Evolutionary conservation across 768 basidiomycete species (phyloP).

Genomic region (Collybiopsis luxurians): DNA sequence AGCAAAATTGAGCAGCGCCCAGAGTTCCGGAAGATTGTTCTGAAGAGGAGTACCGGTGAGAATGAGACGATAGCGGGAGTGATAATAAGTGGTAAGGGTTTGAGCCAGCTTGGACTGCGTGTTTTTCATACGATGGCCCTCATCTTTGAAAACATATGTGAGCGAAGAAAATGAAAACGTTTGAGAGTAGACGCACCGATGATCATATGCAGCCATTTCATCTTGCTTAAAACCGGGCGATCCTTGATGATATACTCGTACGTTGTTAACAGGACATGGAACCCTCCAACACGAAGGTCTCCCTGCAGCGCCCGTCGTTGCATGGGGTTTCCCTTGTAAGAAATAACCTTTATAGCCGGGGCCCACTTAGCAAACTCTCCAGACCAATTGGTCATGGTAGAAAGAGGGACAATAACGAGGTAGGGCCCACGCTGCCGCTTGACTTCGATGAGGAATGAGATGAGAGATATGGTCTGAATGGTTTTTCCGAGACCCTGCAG

Average conservation of each 20-base stretch:
- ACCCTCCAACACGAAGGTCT: slow-evolving; percentile 76
- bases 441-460: slow-evolving; percentile 88
- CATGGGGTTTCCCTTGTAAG: slow-evolving; percentile 90
- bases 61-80: slow-evolving; percentile 90
- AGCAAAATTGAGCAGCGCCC: slow-evolving; percentile 94
- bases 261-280: slow-evolving; percentile 91
- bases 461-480: slow-evolving; percentile 92
- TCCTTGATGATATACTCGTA: slow-evolving; percentile 99
- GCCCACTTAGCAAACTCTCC: slow-evolving; percentile 99
- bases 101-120: slow-evolving; percentile 85
- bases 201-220: slow-evolving; percentile 98
- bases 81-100: slow-evolving; percentile 89
- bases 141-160: slow-evolving; percentile 48
- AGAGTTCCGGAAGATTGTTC: slow-evolving; percentile 95
- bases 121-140: slow-evolving; percentile 99
- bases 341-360: slow-evolving; percentile 70
- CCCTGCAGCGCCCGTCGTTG: slow-evolving; percentile 77
- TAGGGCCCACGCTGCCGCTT: slow-evolving; percentile 94
- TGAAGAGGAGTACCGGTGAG: slow-evolving; percentile 95
- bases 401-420: slow-evolving; percentile 92
- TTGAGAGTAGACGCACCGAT: slow-evolving; percentile 58
- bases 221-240: slow-evolving; percentile 82
- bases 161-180: not conserved
- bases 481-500: slow-evolving; percentile 90
- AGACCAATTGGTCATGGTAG: slow-evolving; percentile 97